Percentiles rank a stretch among this genome's conserved stretches.
These are phyloP conservation scores for Lactarius indigo DNA, from an alignment of 768 basidiomycete genomes.

Conservation along the genomic window DNA sequence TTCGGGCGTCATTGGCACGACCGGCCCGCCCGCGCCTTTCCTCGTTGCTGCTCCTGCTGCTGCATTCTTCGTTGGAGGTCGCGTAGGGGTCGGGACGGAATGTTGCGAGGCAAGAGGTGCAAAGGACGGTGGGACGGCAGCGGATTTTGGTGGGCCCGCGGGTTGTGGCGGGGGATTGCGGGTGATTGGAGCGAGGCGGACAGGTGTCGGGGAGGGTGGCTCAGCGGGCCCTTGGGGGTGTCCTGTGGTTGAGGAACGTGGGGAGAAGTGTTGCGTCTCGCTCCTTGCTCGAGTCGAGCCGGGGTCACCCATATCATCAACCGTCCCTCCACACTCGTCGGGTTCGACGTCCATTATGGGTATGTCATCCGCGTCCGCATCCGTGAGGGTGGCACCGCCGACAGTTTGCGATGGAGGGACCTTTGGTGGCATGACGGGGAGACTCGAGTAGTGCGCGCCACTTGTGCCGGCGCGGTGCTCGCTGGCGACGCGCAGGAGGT, in stretches of 20 bases:
- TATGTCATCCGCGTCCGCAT: not conserved
- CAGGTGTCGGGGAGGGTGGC: conserved; percentile 6
- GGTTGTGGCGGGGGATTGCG: not conserved
- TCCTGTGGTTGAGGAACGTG: not conserved
- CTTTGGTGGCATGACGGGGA: conserved; percentile 11
- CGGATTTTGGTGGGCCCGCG: not conserved
- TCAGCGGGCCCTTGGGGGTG: not conserved
- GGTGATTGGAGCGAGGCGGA: not conserved
- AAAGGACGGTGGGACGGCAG: not conserved
- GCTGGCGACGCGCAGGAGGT: not conserved
- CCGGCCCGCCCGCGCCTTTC: not conserved
- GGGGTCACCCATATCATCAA: not conserved
- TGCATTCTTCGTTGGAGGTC: not conserved
- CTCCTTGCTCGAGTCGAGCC: not conserved
- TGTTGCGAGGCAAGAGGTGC: not conserved
- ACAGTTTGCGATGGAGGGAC: not conserved
- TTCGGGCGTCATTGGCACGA: not conserved
- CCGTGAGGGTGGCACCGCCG: not conserved
- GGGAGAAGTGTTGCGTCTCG: not conserved
- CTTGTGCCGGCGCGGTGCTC: not conserved
- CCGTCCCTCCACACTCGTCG: not conserved
- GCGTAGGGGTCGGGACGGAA: not conserved
- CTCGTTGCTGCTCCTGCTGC: not conserved
- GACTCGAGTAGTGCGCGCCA: conserved; percentile 5
- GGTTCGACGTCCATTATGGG: not conserved